Evolutionary conservation across 106 monocot species (phyloP).

Genomic region (Acorus gramineus): DNA sequence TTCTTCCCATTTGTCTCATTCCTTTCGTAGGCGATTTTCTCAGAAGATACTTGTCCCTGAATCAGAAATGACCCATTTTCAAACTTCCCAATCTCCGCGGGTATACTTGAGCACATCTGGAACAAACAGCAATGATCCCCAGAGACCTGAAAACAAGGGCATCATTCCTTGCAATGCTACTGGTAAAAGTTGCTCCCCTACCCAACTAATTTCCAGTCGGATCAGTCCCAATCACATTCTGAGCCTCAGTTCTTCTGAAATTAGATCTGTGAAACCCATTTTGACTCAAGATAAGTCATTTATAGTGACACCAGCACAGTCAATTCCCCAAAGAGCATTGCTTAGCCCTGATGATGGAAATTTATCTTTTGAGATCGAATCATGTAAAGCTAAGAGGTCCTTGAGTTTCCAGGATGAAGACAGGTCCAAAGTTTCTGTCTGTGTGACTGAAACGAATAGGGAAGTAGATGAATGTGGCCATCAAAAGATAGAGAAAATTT

Average conservation of each 20-base stretch:
- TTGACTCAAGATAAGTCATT: conserved; percentile 3
- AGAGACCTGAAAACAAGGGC: conserved; percentile 8
- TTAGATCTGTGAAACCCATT: conserved; percentile 24
- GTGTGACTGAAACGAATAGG: neutral
- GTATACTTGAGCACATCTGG: conserved; percentile 1
- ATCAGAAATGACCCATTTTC: conserved; percentile 20
- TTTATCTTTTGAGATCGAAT: conserved; percentile 12
- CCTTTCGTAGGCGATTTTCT: conserved; percentile 37
- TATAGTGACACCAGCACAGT: conserved; percentile 36
- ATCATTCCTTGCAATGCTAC: neutral
- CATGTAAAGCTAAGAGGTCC: conserved; percentile 30
- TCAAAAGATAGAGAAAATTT: conserved; percentile 2
- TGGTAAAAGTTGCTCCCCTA: conserved; percentile 1
- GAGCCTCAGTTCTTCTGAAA: conserved; percentile 6
- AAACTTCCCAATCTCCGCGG: neutral
- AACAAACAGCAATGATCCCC: neutral
- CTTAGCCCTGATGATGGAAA: conserved; percentile 20
- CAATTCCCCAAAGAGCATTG: conserved; percentile 42
- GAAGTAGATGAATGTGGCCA: neutral
- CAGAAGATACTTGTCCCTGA: conserved; percentile 21
- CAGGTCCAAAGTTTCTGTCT: neutral
- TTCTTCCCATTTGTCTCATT: conserved; percentile 40
- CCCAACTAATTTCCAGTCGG: conserved; percentile 7
- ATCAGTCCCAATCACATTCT: conserved; percentile 6
- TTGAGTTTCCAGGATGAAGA: conserved; percentile 11